Evolutionary conservation across 495 filamentous ascomycete genomes (phyloP), one percentile per base, ranked within the genome.

Genomic region (Tuber umbilicatum): DNA sequence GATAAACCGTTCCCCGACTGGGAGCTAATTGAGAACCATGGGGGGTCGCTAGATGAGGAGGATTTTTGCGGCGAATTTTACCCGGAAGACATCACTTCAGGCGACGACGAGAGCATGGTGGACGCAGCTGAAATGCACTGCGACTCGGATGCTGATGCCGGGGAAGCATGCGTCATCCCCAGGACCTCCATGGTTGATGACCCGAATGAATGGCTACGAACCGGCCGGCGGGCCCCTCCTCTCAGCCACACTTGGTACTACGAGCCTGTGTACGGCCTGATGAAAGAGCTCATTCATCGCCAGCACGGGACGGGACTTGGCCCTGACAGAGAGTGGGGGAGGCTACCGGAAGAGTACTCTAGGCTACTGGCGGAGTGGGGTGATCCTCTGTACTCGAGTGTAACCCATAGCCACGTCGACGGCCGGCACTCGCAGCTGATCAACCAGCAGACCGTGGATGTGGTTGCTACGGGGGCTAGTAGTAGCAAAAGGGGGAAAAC

Each of bases 151-250:
- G 50, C n/a, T 0, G 50, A 60, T 1, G 23, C 23, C n/a, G 50
- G 31, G 9, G 23, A 60, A 7, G 10, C 9, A 27, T 60, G 50
- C n/a, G 7, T 60, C n/a, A n/a, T n/a, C n/a, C n/a, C n/a, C n/a
- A n/a, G n/a, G 55, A 9, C 17, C 55, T 27, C n/a, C 23, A 23
- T 2, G 47, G 12, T 3, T 7, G 4, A 10, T 2, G 27, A 3
- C n/a, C 9, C 0, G 0, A 4, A 0, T 0, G 21, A 50, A 7
- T 0, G 1, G 21, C 0, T 27, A 2, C 9, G 50, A 4, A 27
- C 9, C 7, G 50, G n/a, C 10, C 1, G 7, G 7, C 1, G 7
- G 2, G 21, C 23, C 2, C 9, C 23, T 1, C 1, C n/a, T 10
- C 47, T 55, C 23, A 2, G 0, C 19, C n/a, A 1, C 7, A 5